These are phyloP conservation scores for Helicostylum pulchrum DNA, from an alignment of 192 early-diverging fungal species.

Conservation along the genomic window DNA sequence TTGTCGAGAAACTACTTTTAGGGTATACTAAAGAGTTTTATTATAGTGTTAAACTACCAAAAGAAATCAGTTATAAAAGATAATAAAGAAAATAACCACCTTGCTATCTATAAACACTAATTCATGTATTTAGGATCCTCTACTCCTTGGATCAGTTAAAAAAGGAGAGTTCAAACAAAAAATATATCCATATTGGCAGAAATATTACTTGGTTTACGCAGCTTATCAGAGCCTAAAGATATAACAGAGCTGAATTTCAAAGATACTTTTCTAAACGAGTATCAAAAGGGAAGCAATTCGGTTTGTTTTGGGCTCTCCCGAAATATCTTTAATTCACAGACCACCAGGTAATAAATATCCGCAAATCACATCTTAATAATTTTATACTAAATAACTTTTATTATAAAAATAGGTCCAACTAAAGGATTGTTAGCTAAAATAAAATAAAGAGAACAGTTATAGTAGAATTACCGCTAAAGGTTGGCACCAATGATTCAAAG, in stretches of 20 bases:
- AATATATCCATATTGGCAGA: too few species aligned
- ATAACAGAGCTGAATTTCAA: conserved; percentile 38
- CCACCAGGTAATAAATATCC: conserved; percentile 55
- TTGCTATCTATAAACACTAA: not conserved
- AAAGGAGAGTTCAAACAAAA: not conserved
- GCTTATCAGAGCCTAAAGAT: too few species aligned
- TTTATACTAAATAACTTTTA: too few species aligned
- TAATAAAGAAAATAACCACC: not conserved
- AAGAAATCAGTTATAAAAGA: too few species aligned
- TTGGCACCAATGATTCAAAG: too few species aligned
- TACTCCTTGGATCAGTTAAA: not conserved
- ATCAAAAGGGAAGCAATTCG: conserved; percentile 68
- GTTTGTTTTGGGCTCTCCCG: conserved; percentile 54
- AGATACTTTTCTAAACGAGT: conserved; percentile 63
- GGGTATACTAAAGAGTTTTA: not conserved
- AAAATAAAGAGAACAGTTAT: too few species aligned
- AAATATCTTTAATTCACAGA: conserved; percentile 78
- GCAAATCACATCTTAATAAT: not conserved
- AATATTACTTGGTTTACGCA: too few species aligned
- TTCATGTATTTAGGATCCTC: not conserved
- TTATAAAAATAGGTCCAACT: too few species aligned
- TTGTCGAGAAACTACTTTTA: too few species aligned
- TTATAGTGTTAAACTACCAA: conserved; percentile 11
- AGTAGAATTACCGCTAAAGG: too few species aligned
- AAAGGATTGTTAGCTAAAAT: too few species aligned